Base-by-base conservation (phyloP, 352 stramenopile species). In the Globisporangium lucens region DNA sequence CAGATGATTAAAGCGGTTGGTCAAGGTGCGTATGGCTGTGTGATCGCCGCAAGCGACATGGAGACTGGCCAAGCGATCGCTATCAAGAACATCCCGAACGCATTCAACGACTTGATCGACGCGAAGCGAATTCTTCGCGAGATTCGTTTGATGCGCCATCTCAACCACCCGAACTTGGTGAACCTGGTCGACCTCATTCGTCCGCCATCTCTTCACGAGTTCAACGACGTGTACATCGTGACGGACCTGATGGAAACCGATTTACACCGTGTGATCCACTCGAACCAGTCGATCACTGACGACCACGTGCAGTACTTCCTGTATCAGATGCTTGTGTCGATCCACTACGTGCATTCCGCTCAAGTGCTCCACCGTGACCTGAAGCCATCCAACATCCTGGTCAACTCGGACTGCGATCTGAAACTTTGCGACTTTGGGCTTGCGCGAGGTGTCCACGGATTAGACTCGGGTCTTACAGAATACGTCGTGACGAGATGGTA, bases 61-160 rank as follows among this genome's bases (percentile, higher is more conserved):
- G 85, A 94, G 61, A 95, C 89, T 1, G 87, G 90, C 2, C 83
- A 90, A 57, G 89, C 94, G 61, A 90, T 98, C 33, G 96, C 94
- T 5, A 98, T 99, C 72, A 99, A 99, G 76, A 99, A 98, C 82
- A 92, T 98, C 15, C 92, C 94, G 35, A 97, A 97, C 68, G 94
- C 94, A 4, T 97, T 97, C 63, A 93, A 94, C 43, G 88, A 96
- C 68, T 70, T 95, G 35, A 90, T 94, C 49, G 89, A 96, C 66
- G 85, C 88, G 17, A 95, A 95, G 78, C 87, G 88, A 29, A 96
- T 94, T 63, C 70, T 97, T 51, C 85, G 89, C 38, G 89, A 97
- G 73, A 93, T 97, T 36, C 87, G 89, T 10, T 76, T 97, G 41
- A 95, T 97, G 88, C 88, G 88, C 10, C 89, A 95, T 60, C 66